These are phyloP conservation scores for Candida nemodendra DNA, from an alignment of 805 yeast species.

Conservation along the genomic window DNA sequence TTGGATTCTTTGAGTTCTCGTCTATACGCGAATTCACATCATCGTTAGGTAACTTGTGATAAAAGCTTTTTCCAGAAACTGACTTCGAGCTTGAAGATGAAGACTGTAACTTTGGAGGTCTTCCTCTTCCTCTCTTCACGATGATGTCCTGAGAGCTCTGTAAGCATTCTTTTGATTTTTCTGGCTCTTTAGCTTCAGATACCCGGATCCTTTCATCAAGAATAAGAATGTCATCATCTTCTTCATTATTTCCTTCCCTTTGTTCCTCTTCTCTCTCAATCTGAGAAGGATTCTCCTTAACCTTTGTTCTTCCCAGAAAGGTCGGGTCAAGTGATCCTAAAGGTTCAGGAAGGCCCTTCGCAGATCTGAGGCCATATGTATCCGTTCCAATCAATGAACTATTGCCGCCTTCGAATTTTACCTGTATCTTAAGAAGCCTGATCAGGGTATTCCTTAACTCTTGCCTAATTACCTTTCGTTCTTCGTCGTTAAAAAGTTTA, in stretches of 20 bases:
- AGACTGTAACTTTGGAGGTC: background rate
- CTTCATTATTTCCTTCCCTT: too few relatives aligned
- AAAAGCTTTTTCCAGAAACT: too few relatives aligned
- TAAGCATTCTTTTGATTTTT: background rate
- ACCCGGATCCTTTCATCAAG: background rate
- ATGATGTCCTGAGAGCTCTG: background rate
- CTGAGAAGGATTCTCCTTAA: too few relatives aligned
- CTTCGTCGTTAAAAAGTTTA: slow-evolving; percentile 26
- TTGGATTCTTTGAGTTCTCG: too few relatives aligned
- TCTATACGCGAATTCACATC: too few relatives aligned
- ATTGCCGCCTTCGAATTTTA: slow-evolving; percentile 24
- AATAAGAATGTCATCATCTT: slow-evolving; percentile 6
- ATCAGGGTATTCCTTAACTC: slow-evolving; percentile 25
- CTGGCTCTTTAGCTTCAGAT: background rate
- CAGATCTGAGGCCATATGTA: slow-evolving; percentile 17
- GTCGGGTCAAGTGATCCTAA: too few relatives aligned
- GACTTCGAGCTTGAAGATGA: too few relatives aligned
- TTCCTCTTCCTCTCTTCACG: background rate
- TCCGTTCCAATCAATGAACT: slow-evolving; percentile 23
- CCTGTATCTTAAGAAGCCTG: slow-evolving; percentile 28
- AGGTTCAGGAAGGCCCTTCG: too few relatives aligned
- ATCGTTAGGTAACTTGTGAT: too few relatives aligned
- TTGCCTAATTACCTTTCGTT: slow-evolving; percentile 25
- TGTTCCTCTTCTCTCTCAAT: too few relatives aligned
- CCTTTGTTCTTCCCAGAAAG: too few relatives aligned